These are phyloP conservation scores for Kodamaea plutei DNA, from an alignment of 1,139 yeast species.

Conservation along the genomic window DNA sequence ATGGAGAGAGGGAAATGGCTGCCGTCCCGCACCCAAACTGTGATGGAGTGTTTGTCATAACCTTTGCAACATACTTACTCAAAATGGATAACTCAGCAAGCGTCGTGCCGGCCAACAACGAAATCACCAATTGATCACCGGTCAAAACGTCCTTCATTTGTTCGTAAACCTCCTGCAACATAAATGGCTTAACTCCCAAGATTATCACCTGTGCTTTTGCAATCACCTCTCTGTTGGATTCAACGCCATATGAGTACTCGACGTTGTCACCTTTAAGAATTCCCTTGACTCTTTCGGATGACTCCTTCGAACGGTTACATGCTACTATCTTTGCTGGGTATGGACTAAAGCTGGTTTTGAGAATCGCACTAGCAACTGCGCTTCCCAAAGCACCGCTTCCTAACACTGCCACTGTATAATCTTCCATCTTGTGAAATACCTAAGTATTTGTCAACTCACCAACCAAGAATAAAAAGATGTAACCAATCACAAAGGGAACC, in stretches of 20 bases:
- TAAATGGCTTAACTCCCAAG: constrained; percentile 82
- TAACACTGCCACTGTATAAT: constrained; percentile 69
- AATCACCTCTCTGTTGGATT: constrained; percentile 54
- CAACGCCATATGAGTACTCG: constrained; percentile 51
- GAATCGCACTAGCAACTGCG: constrained; percentile 84
- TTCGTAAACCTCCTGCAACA: constrained; percentile 58
- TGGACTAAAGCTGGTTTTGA: constrained; percentile 43
- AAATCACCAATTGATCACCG: constrained; percentile 63
- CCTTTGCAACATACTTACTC: constrained; percentile 67
- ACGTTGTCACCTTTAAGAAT: constrained; percentile 42
- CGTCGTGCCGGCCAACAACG: constrained; percentile 91
- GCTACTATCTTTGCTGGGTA: constrained; percentile 71
- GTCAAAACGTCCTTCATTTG: constrained; percentile 40
- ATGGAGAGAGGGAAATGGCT: constrained; percentile 65
- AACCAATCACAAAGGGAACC: no score
- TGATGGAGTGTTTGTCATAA: constrained; percentile 99
- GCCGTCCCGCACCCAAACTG: constrained; percentile 92
- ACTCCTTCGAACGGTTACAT: constrained; percentile 59
- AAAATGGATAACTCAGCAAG: constrained; percentile 58
- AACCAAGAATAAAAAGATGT: no score
- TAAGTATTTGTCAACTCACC: no score
- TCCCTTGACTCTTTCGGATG: constrained; percentile 44
- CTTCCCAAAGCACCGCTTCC: constrained; percentile 98
- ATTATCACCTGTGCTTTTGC: constrained; percentile 63
- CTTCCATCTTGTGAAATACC: constrained; percentile 33